phyloP scores from a whole-genome alignment of 306 rosid genomes.

The Spatholobus suberectus region DNA sequence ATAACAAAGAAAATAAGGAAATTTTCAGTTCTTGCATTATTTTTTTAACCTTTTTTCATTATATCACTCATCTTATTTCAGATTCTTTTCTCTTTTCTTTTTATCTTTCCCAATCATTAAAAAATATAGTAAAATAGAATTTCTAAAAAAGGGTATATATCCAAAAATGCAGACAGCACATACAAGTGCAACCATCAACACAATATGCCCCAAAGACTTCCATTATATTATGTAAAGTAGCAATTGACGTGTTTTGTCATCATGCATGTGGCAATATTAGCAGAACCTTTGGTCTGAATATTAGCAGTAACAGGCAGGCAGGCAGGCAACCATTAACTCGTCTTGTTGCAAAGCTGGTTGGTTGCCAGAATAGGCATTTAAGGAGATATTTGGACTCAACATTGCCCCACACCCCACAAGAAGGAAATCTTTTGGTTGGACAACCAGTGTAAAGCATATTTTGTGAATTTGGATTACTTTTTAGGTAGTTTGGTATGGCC shows the following conservation, averaged over 20 bases:
- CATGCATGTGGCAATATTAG: too few relatives aligned
- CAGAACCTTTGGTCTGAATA: too few relatives aligned
- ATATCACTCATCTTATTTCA: not conserved
- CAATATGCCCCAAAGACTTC: not conserved
- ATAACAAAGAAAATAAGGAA: not conserved
- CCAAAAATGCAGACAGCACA: not conserved
- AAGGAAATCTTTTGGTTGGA: constrained; percentile 57
- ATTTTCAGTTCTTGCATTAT: too few relatives aligned
- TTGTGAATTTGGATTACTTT: constrained; percentile 45
- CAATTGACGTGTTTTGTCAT: too few relatives aligned
- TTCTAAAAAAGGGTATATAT: not conserved
- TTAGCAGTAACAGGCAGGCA: too few relatives aligned
- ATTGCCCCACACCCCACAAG: constrained; percentile 59
- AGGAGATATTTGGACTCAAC: constrained; percentile 97
- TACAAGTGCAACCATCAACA: constrained; percentile 14
- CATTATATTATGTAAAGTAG: constrained; percentile 29
- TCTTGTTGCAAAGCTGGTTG: constrained; percentile 75
- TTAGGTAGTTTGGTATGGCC: constrained; percentile 36
- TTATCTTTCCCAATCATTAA: not conserved
- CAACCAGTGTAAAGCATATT: constrained; percentile 49
- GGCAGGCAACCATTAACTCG: too few relatives aligned
- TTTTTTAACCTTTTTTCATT: not conserved
- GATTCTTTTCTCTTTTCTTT: too few relatives aligned
- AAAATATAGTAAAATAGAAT: not conserved
- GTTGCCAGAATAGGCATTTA: constrained; percentile 78